phyloP scores from a whole-genome alignment of 805 yeast species.

The Candida sonorensis region DNA sequence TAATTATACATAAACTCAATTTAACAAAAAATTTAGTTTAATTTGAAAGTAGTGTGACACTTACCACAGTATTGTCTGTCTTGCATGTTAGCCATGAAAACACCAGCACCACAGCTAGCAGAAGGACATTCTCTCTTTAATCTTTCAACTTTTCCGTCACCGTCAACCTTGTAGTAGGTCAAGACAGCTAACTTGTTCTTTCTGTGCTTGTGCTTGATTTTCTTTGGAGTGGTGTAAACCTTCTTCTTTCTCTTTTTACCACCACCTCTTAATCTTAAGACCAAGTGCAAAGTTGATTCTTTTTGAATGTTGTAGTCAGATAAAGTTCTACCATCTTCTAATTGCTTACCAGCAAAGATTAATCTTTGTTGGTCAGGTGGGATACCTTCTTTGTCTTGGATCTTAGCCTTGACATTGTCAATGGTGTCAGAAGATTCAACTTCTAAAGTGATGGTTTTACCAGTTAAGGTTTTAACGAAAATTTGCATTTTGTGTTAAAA shows the following conservation, averaged over 20 bases:
- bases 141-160: conserved; percentile 97
- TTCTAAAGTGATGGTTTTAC: conserved; percentile 96
- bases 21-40: conserved; percentile 25
- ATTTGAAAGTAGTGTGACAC: conserved; percentile 92
- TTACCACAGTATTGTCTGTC: conserved; percentile 99
- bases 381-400: conserved; percentile 98
- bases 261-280: conserved; percentile 94
- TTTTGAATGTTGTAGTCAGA: conserved; percentile 99
- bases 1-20: no score
- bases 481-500: conserved; percentile 43
- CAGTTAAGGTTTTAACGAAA: conserved; percentile 82
- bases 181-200: conserved; percentile 98
- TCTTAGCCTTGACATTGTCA: conserved; percentile 97
- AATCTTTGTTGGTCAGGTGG: conserved; percentile 99
- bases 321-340: conserved; percentile 98
- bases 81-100: conserved; percentile 98
- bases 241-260: conserved; percentile 99
- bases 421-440: conserved; percentile 98
- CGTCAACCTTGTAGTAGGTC: conserved; percentile 98
- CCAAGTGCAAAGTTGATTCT: conserved; percentile 97
- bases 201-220: conserved; percentile 99
- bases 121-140: conserved; percentile 97
- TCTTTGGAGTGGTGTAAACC: conserved; percentile 99
- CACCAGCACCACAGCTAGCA: conserved; percentile 95
- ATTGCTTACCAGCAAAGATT: conserved; percentile 99